phyloP scores from a whole-genome alignment of 139 green algal species.

The Diplosphaera chodatii region DNA sequence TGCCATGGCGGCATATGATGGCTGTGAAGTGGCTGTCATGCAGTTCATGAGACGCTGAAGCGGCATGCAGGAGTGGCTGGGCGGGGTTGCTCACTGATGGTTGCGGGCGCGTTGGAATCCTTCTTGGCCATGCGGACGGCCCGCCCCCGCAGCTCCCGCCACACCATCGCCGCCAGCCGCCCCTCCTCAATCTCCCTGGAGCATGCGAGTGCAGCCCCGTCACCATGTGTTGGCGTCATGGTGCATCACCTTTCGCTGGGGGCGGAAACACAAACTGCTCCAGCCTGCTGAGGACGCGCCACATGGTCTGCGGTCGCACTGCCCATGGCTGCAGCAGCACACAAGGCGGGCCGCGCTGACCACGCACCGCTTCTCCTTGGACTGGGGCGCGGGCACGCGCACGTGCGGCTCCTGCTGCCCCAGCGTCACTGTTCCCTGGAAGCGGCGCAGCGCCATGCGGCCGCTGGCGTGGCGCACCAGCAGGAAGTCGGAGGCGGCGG shows the following conservation, averaged over 20 bases:
- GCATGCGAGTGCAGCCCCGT: no score
- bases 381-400: conserved; percentile 23
- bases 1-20: no score
- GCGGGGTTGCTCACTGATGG: not conserved
- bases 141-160: conserved; percentile 14
- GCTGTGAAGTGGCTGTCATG: no score
- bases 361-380: conserved; percentile 16
- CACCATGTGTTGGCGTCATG: no score
- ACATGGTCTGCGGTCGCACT: no score
- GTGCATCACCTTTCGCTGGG: no score
- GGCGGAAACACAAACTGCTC: no score
- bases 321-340: no score
- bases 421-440: conserved; percentile 50
- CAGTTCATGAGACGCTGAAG: no score
- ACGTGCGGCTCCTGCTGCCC: conserved; percentile 70
- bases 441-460: conserved; percentile 49
- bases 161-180: conserved; percentile 19
- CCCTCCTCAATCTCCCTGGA: conserved; percentile 28
- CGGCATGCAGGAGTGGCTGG: not conserved
- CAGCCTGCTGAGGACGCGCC: no score
- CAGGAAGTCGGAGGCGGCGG: conserved; percentile 63
- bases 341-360: no score
- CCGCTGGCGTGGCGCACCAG: conserved; percentile 53
- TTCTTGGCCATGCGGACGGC: conserved; percentile 14
- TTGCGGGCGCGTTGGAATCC: not conserved